Evolutionary conservation across 768 basidiomycete genomes (phyloP).

Genomic region (Lanmaoa pseudosensibilis): DNA sequence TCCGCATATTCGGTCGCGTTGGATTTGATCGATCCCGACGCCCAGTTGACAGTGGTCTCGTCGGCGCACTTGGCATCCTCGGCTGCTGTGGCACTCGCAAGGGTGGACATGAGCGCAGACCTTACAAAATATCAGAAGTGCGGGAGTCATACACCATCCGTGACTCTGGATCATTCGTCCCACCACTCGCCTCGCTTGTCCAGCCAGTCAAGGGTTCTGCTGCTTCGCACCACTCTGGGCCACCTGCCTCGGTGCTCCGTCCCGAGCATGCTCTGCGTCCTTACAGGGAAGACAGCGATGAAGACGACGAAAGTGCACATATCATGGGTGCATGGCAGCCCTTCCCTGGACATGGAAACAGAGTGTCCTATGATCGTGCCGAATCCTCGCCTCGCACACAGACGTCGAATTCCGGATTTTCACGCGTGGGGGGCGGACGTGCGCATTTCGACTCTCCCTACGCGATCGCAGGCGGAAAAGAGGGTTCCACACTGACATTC

Average conservation of each 20-base stretch:
- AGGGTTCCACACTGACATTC: slow-evolving; percentile 63
- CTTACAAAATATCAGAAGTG: slow-evolving; percentile 26
- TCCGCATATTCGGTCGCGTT: slow-evolving; percentile 73
- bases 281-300: slow-evolving; percentile 77
- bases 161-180: slow-evolving; percentile 52
- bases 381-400: slow-evolving; percentile 31
- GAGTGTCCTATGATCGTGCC: slow-evolving; percentile 25
- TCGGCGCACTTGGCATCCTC: slow-evolving; percentile 75
- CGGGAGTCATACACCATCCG: slow-evolving; percentile 29
- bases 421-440: slow-evolving; percentile 82
- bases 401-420: slow-evolving; percentile 62
- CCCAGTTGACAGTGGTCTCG: slow-evolving; percentile 80
- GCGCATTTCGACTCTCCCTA: slow-evolving; percentile 87
- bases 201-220: slow-evolving; percentile 28
- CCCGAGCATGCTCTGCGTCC: slow-evolving; percentile 79
- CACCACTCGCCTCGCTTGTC: slow-evolving; percentile 38
- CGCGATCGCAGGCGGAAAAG: slow-evolving; percentile 54
- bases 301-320: slow-evolving; percentile 63
- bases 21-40: slow-evolving; percentile 84
- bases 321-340: slow-evolving; percentile 97
- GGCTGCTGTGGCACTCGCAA: slow-evolving; percentile 62
- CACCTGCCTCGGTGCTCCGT: slow-evolving; percentile 69
- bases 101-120: slow-evolving; percentile 26
- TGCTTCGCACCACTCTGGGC: slow-evolving; percentile 43
- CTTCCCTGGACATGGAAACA: slow-evolving; percentile 47